Conservation (phyloP, 2,329 filamentous ascomycete genomes). For the Nemania diffusa region DNA sequence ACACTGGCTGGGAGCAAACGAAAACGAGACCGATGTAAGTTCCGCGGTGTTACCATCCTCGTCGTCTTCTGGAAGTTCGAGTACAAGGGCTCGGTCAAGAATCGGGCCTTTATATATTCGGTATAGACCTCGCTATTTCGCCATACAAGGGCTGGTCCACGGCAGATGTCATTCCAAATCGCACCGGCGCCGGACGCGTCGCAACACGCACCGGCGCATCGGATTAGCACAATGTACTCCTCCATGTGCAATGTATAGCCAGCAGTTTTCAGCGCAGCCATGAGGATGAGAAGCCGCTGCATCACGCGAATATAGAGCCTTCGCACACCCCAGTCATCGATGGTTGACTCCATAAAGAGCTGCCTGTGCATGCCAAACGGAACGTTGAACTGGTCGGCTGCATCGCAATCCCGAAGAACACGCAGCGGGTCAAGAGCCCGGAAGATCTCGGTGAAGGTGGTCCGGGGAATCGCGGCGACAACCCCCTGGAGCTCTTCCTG, state of each 20-base stretch:
- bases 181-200: slow-evolving; percentile 50
- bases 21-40: slow-evolving; percentile 48
- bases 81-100: slow-evolving; percentile 58
- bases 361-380: slow-evolving; percentile 54
- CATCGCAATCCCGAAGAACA: slow-evolving; percentile 62
- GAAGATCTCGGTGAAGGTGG: slow-evolving; percentile 72
- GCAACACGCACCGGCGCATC: slow-evolving; percentile 59
- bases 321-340: slow-evolving; percentile 60
- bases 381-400: slow-evolving; percentile 55
- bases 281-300: slow-evolving; percentile 49
- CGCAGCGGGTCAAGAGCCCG: slow-evolving; percentile 68
- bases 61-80: slow-evolving; percentile 57
- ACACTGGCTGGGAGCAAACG: slow-evolving; percentile 11
- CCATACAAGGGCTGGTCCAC: slow-evolving; percentile 38
- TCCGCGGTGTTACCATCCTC: slow-evolving; percentile 54
- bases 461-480: slow-evolving; percentile 58
- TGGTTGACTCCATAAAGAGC: slow-evolving; percentile 50
- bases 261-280: slow-evolving; percentile 47
- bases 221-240: slow-evolving; percentile 59
- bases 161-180: slow-evolving; percentile 52
- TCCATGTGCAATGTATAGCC: slow-evolving; percentile 48
- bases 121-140: slow-evolving; percentile 47
- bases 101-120: slow-evolving; percentile 62
- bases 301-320: slow-evolving; percentile 54
- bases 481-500: slow-evolving; percentile 46